A percentile compares a stretch with the other conserved stretches of the same genome.
Conservation (phyloP, 1,139 yeast genomes). For the Debaryomyces nepalensis region DNA sequence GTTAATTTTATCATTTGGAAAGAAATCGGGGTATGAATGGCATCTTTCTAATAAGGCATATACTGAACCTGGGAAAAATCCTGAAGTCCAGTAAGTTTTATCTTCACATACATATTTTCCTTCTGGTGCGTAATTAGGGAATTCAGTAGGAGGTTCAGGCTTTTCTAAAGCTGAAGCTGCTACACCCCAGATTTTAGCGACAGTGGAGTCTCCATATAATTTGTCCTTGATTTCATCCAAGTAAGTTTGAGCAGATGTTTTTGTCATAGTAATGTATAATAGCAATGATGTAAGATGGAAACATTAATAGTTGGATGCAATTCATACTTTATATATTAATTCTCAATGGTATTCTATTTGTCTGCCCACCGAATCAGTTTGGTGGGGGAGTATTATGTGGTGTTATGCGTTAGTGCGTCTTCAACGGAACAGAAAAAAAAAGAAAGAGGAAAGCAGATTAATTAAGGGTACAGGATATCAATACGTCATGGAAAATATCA, state of each 20-base stretch:
- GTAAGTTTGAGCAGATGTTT: not conserved
- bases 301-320: too few species aligned
- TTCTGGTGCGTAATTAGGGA: slow-evolving; percentile 18
- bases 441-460: too few species aligned
- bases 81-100: slow-evolving; percentile 31
- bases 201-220: slow-evolving; percentile 18
- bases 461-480: too few species aligned
- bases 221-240: slow-evolving; percentile 12
- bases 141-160: slow-evolving; percentile 16
- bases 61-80: slow-evolving; percentile 31
- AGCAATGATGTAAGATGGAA: too few species aligned
- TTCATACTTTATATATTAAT: too few species aligned
- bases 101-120: slow-evolving; percentile 21
- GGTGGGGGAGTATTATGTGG: too few species aligned
- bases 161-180: slow-evolving; percentile 15
- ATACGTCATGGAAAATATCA: too few species aligned
- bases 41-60: slow-evolving; percentile 26
- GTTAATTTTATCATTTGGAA: slow-evolving; percentile 16
- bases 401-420: too few species aligned
- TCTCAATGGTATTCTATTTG: too few species aligned
- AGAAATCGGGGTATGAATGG: slow-evolving; percentile 18
- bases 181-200: slow-evolving; percentile 22
- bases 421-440: too few species aligned
- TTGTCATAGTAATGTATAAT: too few species aligned
- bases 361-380: too few species aligned